phyloP scores from a whole-genome alignment of 306 rosid species.

The Rosa chinensis region DNA sequence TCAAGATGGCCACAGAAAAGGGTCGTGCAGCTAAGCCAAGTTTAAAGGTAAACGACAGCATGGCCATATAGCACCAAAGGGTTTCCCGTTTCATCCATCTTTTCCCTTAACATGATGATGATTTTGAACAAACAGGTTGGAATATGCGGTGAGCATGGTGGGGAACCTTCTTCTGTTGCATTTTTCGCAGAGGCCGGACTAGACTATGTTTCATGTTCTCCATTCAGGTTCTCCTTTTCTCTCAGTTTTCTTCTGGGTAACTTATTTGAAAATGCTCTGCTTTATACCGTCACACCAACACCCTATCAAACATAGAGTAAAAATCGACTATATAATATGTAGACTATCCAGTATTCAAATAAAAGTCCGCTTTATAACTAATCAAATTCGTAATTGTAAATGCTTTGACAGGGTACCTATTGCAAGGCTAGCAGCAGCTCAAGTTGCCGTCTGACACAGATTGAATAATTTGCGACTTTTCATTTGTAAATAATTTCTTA shows the following conservation, averaged over 20 bases:
- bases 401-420: slow-evolving; percentile 73
- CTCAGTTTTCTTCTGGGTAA: not conserved
- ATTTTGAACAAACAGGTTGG: slow-evolving; percentile 61
- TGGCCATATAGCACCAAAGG: not conserved
- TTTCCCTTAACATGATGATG: slow-evolving; percentile 6
- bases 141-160: slow-evolving; percentile 99
- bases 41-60: slow-evolving; percentile 55
- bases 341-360: too few species aligned
- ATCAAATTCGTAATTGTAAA: slow-evolving; percentile 8
- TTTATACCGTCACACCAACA: not conserved
- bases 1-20: slow-evolving; percentile 79
- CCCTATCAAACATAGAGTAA: not conserved
- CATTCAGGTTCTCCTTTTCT: slow-evolving; percentile 62
- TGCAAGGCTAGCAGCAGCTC: slow-evolving; percentile 98
- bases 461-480: not conserved
- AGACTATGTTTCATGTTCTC: slow-evolving; percentile 98
- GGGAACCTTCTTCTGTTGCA: slow-evolving; percentile 95
- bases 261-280: not conserved
- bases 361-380: not conserved
- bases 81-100: not conserved
- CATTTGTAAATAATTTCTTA: not conserved
- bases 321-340: too few species aligned
- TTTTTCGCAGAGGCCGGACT: slow-evolving; percentile 92
- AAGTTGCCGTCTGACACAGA: slow-evolving; percentile 53
- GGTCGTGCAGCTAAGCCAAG: slow-evolving; percentile 86